These are phyloP conservation scores for Colletotrichum costaricense DNA, from an alignment of 2,329 filamentous ascomycete genomes.

Conservation along the genomic window DNA sequence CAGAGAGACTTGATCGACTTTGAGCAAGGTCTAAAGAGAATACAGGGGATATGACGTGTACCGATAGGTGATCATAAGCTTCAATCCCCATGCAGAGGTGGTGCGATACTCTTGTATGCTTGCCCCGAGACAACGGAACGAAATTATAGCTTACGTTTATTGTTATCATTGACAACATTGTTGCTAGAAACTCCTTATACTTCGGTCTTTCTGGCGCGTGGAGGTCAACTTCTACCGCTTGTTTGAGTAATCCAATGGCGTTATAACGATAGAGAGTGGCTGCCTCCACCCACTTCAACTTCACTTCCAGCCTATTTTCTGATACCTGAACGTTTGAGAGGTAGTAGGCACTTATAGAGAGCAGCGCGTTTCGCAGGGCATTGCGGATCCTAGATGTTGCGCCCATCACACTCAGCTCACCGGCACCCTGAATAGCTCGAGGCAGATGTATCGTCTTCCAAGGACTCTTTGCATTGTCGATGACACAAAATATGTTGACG, in stretches of 20 bases:
- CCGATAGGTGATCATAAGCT: no score
- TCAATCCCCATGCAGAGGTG: no score
- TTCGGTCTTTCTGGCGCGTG: slow-evolving; percentile 33
- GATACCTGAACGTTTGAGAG: slow-evolving; percentile 39
- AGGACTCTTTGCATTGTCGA: slow-evolving; percentile 41
- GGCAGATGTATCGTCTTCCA: slow-evolving; percentile 43
- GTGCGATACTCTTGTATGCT: no score
- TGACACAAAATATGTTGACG: slow-evolving; percentile 42
- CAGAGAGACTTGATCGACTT: no score
- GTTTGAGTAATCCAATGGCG: slow-evolving; percentile 39
- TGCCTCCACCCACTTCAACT: slow-evolving; percentile 34
- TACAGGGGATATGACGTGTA: not conserved
- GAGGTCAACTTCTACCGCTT: slow-evolving; percentile 36
- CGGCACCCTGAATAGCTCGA: slow-evolving; percentile 39
- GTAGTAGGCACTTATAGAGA: slow-evolving; percentile 42
- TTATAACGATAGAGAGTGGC: slow-evolving; percentile 32
- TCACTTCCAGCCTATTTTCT: not conserved
- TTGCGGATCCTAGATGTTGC: slow-evolving; percentile 39
- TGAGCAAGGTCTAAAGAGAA: no score
- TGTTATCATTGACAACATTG: slow-evolving; percentile 43
- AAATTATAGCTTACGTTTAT: slow-evolving; percentile 32
- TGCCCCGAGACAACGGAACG: no score
- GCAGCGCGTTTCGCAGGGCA: slow-evolving; percentile 38
- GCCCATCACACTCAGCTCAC: slow-evolving; percentile 39
- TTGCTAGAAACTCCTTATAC: slow-evolving; percentile 43